Conservation (phyloP, 2,329 filamentous ascomycete species). For the Calonectria multiphialidica region DNA sequence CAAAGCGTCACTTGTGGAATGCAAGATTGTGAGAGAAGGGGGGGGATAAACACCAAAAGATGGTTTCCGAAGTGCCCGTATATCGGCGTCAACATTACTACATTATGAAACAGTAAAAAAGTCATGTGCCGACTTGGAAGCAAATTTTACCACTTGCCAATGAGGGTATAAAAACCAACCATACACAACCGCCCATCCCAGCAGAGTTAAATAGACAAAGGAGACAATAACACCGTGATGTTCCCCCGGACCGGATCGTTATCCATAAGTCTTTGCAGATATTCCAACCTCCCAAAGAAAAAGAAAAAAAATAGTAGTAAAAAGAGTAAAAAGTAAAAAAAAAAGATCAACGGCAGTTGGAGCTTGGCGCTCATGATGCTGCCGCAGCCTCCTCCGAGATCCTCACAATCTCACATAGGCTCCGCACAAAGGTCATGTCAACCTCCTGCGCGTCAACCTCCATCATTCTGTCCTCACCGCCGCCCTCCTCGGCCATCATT, state of each 20-base stretch:
- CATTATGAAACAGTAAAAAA: conserved; percentile 27
- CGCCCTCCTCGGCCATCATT: conserved; percentile 48
- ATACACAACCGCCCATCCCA: conserved; percentile 26
- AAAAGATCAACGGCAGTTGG: background rate
- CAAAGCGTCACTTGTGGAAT: background rate
- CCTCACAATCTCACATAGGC: conserved; percentile 58
- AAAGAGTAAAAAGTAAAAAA: background rate
- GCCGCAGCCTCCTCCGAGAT: conserved; percentile 48
- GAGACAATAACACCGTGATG: conserved; percentile 19
- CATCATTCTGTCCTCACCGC: conserved; percentile 45
- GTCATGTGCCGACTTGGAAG: conserved; percentile 14
- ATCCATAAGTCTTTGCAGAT: background rate
- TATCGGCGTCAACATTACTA: conserved; percentile 32
- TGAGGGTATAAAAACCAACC: conserved; percentile 42
- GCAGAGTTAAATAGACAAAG: background rate
- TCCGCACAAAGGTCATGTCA: conserved; percentile 54
- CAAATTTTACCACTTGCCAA: conserved; percentile 25
- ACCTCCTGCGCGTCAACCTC: conserved; percentile 47
- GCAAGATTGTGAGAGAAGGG: background rate
- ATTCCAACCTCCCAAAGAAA: background rate
- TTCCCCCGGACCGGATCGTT: conserved; percentile 1
- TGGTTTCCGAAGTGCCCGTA: background rate
- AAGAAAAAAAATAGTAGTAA: background rate
- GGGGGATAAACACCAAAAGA: background rate
- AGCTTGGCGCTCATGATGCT: background rate